Evolutionary conservation across 2,329 filamentous ascomycete species (phyloP).

Genomic region (Xylaria sp.): DNA sequence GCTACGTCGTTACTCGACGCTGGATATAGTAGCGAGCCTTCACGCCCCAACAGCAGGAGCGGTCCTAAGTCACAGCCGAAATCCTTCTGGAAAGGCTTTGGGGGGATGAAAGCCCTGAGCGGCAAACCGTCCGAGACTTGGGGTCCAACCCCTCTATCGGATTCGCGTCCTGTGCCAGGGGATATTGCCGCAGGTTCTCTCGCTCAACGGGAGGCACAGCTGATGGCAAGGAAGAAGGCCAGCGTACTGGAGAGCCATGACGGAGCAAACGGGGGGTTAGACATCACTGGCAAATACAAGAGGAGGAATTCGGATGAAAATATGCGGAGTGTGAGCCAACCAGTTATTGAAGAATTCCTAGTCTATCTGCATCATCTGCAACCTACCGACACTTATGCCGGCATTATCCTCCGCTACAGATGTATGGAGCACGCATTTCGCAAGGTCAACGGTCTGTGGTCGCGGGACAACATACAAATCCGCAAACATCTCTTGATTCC

Average conservation of each 20-base stretch:
- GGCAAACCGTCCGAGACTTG: conserved; percentile 53
- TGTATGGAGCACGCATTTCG: conserved; percentile 85
- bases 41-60: conserved; percentile 47
- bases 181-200: conserved; percentile 66
- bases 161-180: conserved; percentile 52
- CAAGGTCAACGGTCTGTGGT: conserved; percentile 93
- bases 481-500: conserved; percentile 84
- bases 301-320: conserved; percentile 74
- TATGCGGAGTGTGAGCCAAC: conserved; percentile 56
- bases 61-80: conserved; percentile 46
- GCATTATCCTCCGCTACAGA: conserved; percentile 88
- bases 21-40: conserved; percentile 50
- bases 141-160: conserved; percentile 61
- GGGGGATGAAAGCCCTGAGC: conserved; percentile 39
- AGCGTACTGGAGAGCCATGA: conserved; percentile 71
- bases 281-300: conserved; percentile 68
- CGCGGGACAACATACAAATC: conserved; percentile 87
- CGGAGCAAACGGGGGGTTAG: conserved; percentile 67
- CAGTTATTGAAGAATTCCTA: conserved; percentile 77
- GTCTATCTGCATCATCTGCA: conserved; percentile 91
- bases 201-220: conserved; percentile 62
- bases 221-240: conserved; percentile 66
- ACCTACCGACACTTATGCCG: conserved; percentile 86
- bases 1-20: conserved; percentile 58
- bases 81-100: conserved; percentile 47